Base-by-base conservation (phyloP, 1,139 yeast genomes). In the Suhomyces ambrosiae region DNA sequence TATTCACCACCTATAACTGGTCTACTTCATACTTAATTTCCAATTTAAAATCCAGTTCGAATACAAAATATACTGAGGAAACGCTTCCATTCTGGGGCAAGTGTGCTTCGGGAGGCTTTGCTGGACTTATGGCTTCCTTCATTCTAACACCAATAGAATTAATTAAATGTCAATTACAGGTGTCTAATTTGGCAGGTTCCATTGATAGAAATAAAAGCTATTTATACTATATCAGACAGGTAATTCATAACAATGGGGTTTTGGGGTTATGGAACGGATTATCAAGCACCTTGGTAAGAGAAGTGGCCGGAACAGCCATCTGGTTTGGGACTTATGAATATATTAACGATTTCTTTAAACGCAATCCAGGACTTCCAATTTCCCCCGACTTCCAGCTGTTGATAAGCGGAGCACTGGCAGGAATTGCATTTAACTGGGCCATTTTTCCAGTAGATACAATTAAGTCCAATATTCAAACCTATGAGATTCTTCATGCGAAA, bases 271-370 rank as follows among this genome's bases (percentile, higher is more conserved):
- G 96, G 96, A 79, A 78, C 44, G 97, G 97, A 1, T 89, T 89
- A 48, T 68, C 80, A 1, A 83, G 95, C n/a, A 90, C 97, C 0
- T 64, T 88, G 39, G 47, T 86, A 2, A 74, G 97, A 52, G 97
- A 90, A 59, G 75, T 87, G 25, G 82, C 89, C 17, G 97, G 97
- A 5, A 86, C 96, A 1, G 87, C 95, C 3, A 81, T 92, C 3
- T 90, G 97, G 97, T 90, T 90, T 63, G 94, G 96, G 0, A 79
- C 92, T 23, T 88, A 88, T 57, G 96, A 88, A 56, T 64, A 71
- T 33, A 63, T 78, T 27, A 67, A 73, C 27, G 60, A 60, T 4
- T 49, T 58, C 19, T 66, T 82, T 35, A 65, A 68, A 39, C 42
- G 49, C 1, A 27, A 33, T 15, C 47, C 54, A 36, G 47, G 52